These are phyloP conservation scores for Cynanchum wilfordii DNA, from an alignment of 257 asterid species.

Conservation along the genomic window DNA sequence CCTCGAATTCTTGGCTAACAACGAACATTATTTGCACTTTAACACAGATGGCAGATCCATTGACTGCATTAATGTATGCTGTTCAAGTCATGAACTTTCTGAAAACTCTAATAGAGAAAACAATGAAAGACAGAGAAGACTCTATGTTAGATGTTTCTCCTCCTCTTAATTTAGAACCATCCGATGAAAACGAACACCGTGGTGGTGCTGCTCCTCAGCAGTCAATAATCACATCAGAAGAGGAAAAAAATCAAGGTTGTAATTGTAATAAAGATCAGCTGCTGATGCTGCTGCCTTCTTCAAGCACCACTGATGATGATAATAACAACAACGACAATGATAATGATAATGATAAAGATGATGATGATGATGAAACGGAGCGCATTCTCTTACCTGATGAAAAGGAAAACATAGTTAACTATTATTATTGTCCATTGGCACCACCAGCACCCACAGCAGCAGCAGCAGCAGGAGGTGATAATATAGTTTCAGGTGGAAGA, in stretches of 20 bases:
- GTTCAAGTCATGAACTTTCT: constrained; percentile 62
- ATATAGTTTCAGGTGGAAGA: constrained; percentile 21
- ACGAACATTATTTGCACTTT: not conserved
- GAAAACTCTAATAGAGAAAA: constrained; percentile 43
- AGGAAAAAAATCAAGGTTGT: constrained; percentile 13
- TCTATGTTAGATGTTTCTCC: constrained; percentile 15
- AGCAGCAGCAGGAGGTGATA: not conserved
- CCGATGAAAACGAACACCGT: constrained; percentile 26
- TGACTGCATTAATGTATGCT: constrained; percentile 53
- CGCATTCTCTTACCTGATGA: constrained; percentile 22
- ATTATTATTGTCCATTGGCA: not conserved
- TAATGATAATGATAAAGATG: not conserved
- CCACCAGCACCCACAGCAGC: too few species aligned
- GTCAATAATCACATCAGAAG: not conserved
- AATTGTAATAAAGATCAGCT: constrained; percentile 13
- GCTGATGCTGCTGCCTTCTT: constrained; percentile 1
- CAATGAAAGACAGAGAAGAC: constrained; percentile 46
- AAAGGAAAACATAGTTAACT: constrained; percentile 22
- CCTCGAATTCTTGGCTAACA: not conserved
- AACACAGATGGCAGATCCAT: constrained; percentile 48
- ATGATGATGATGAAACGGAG: constrained; percentile 19
- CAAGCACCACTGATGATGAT: not conserved
- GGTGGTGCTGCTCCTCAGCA: constrained; percentile 15
- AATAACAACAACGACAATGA: too few species aligned
- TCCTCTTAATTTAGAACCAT: constrained; percentile 19